These are phyloP conservation scores for Mortierella polycephala DNA, from an alignment of 371 early-diverging fungal genomes.

Conservation along the genomic window DNA sequence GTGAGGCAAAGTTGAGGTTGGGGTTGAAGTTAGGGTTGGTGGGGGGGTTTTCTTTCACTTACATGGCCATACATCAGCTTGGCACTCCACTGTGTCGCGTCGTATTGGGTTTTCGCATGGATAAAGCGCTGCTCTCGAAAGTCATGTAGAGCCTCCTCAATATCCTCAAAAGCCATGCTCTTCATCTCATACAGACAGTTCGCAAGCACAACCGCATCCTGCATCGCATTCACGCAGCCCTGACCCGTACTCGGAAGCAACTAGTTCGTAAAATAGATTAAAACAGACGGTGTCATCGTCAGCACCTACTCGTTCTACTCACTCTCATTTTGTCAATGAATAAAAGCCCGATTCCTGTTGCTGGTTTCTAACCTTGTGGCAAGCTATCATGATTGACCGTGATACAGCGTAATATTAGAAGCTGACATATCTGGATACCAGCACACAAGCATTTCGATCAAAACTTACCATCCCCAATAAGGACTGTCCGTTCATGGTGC, in stretches of 20 bases:
- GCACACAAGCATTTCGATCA: no score
- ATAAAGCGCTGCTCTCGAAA: constrained; percentile 16
- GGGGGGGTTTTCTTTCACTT: background rate
- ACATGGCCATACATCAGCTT: constrained; percentile 20
- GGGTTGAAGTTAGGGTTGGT: no score
- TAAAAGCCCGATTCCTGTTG: no score
- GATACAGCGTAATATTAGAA: no score
- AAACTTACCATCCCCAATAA: constrained; percentile 30
- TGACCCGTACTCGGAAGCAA: constrained; percentile 22
- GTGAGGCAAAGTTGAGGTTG: no score
- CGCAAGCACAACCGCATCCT: constrained; percentile 16
- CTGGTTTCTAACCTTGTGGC: no score
- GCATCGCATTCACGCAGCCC: constrained; percentile 24
- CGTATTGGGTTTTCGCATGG: constrained; percentile 13
- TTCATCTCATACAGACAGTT: constrained; percentile 22
- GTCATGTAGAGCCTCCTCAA: background rate
- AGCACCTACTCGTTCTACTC: background rate
- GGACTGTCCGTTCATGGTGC: constrained; percentile 12
- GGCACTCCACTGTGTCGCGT: constrained; percentile 8
- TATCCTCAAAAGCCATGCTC: background rate
- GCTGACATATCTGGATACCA: no score
- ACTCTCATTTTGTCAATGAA: no score
- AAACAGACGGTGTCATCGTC: background rate
- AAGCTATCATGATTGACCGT: no score
- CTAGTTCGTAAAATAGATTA: background rate